Percentiles rank a stretch among this genome's conserved stretches.
phyloP scores from a whole-genome alignment of 1,139 yeast genomes.

The Pichia sp. region DNA sequence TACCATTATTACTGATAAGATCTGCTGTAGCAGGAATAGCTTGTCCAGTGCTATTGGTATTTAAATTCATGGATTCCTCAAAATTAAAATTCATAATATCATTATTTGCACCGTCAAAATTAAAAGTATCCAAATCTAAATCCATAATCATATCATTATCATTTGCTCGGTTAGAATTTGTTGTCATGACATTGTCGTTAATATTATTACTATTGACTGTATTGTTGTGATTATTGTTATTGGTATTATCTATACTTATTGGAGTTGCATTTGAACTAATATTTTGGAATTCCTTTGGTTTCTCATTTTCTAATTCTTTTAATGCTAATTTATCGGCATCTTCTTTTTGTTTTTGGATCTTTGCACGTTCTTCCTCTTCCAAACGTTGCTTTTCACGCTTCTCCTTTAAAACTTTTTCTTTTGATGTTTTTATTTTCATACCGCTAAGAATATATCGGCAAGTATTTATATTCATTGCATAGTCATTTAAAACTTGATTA shows the following conservation, averaged over 20 bases:
- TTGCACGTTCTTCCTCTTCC: slow-evolving; percentile 5
- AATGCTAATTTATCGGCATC: slow-evolving; percentile 1
- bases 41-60: not conserved
- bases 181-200: not conserved
- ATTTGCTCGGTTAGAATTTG: not conserved
- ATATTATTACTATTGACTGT: not conserved
- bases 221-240: not conserved
- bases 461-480: slow-evolving; percentile 31
- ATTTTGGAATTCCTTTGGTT: no score
- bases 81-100: slow-evolving; percentile 13
- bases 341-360: slow-evolving; percentile 13
- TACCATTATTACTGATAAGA: no score
- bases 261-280: no score
- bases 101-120: slow-evolving; percentile 17
- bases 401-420: slow-evolving; percentile 25
- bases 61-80: slow-evolving; percentile 4
- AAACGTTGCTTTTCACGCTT: slow-evolving; percentile 16
- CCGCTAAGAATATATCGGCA: slow-evolving; percentile 31
- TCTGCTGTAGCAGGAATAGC: not conserved
- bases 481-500: slow-evolving; percentile 33
- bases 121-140: slow-evolving; percentile 28
- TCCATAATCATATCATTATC: slow-evolving; percentile 19
- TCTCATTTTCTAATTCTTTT: slow-evolving; percentile 1
- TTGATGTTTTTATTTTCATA: slow-evolving; percentile 25
- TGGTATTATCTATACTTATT: not conserved